These are phyloP conservation scores for Cicer judaicum DNA, from an alignment of 306 rosid species.

Conservation along the genomic window DNA sequence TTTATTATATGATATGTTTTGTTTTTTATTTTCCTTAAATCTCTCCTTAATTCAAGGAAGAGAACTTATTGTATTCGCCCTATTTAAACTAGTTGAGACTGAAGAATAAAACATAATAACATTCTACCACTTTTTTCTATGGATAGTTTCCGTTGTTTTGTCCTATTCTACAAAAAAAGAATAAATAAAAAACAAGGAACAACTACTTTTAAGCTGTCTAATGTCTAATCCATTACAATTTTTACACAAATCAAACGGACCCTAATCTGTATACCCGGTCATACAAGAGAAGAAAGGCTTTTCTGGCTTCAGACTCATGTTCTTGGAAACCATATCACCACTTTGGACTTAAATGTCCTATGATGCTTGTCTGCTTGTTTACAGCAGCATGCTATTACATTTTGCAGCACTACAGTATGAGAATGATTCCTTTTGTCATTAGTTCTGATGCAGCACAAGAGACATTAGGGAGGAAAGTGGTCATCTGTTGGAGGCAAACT, in stretches of 20 bases:
- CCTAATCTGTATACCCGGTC: neutral
- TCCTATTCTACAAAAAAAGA: too few relatives aligned
- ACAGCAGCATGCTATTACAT: neutral
- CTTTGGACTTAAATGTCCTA: slow-evolving; percentile 4
- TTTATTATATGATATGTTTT: too few relatives aligned
- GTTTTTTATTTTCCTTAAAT: too few relatives aligned
- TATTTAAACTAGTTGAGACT: too few relatives aligned
- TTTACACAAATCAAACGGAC: neutral
- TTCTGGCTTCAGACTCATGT: slow-evolving; percentile 12
- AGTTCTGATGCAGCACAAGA: slow-evolving; percentile 6
- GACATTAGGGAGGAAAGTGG: slow-evolving; percentile 73
- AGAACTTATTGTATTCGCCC: too few relatives aligned
- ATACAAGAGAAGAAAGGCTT: slow-evolving; percentile 13
- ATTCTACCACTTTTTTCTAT: too few relatives aligned
- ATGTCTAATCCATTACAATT: too few relatives aligned
- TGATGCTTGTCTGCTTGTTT: slow-evolving; percentile 1
- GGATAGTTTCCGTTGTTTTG: too few relatives aligned
- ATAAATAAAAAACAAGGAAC: too few relatives aligned
- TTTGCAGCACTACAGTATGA: neutral
- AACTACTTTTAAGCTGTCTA: too few relatives aligned
- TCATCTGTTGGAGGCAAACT: slow-evolving; percentile 78
- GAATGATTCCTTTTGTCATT: neutral
- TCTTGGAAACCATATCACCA: slow-evolving; percentile 10
- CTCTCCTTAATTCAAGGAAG: too few relatives aligned
- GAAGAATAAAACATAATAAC: too few relatives aligned